Evolutionary conservation across 2,329 filamentous ascomycete species (phyloP).

Genomic region (Neonectria ditissima): DNA sequence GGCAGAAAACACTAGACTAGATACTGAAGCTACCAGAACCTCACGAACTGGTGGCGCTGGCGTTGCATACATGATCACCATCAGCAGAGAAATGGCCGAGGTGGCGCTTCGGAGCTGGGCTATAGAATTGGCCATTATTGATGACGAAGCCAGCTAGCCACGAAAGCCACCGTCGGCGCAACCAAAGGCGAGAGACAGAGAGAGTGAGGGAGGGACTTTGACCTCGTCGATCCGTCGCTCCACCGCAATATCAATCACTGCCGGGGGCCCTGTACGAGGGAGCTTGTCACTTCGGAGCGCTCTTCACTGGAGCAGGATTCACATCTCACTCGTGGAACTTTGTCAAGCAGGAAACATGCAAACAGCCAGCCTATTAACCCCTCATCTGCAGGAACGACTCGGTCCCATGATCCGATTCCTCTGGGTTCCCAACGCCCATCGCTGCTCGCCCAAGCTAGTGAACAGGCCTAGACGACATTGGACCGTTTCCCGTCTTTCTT

Average conservation of each 20-base stretch:
- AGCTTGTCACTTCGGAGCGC: slow-evolving; percentile 5
- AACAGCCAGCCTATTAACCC: not conserved
- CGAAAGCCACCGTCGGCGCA: not conserved
- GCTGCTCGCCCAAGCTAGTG: not conserved
- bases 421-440: not conserved
- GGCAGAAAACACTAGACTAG: not conserved
- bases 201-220: not conserved
- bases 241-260: slow-evolving; percentile 22
- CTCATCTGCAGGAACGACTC: slow-evolving; percentile 9
- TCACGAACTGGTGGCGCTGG: slow-evolving; percentile 5
- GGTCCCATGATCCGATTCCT: slow-evolving; percentile 16
- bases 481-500: not conserved
- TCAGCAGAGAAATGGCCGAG: not conserved
- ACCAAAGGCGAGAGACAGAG: not conserved
- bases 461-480: not conserved
- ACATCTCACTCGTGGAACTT: slow-evolving; percentile 23
- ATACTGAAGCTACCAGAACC: not conserved
- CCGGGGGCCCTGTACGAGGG: slow-evolving; percentile 12
- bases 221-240: slow-evolving; percentile 17
- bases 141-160: slow-evolving; percentile 17
- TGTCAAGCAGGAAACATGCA: not conserved
- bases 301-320: not conserved
- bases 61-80: not conserved
- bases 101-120: not conserved
- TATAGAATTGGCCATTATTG: slow-evolving; percentile 7